Evolutionary conservation across 129 eudicot species (phyloP).

Genomic region (Dittrichia graveolens): DNA sequence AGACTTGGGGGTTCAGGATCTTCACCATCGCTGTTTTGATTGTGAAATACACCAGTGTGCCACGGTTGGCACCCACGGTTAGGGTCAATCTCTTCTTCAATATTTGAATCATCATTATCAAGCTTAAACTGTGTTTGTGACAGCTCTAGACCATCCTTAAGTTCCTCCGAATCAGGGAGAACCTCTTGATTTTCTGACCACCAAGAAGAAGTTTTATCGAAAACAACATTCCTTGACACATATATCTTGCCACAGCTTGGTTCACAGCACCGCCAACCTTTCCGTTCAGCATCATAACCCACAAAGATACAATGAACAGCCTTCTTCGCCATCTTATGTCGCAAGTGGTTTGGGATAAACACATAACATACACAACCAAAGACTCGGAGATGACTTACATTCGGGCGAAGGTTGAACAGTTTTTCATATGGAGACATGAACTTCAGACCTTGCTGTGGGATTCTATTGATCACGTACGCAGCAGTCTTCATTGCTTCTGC

Average conservation of each 20-base stretch:
- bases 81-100: background rate
- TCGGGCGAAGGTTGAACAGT: no score
- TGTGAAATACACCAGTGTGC: no score
- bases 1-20: no score
- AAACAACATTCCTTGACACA: background rate
- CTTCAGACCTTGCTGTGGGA: no score
- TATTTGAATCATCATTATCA: background rate
- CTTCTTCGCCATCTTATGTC: background rate
- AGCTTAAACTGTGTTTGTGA: background rate
- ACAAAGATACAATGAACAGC: background rate
- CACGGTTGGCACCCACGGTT: no score
- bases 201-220: constrained; percentile 25
- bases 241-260: background rate
- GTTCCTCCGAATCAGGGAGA: background rate
- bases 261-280: background rate
- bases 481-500: no score
- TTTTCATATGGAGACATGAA: no score
- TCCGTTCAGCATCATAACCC: background rate
- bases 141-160: background rate
- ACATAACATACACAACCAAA: no score
- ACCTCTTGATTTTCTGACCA: background rate
- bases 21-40: no score
- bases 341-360: background rate
- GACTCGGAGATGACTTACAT: no score
- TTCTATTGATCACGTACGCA: no score